Evolutionary conservation across 805 yeast species (phyloP), one percentile per base, ranked within the genome.

Genomic region (Schwanniomyces pseudopolymorphus): DNA sequence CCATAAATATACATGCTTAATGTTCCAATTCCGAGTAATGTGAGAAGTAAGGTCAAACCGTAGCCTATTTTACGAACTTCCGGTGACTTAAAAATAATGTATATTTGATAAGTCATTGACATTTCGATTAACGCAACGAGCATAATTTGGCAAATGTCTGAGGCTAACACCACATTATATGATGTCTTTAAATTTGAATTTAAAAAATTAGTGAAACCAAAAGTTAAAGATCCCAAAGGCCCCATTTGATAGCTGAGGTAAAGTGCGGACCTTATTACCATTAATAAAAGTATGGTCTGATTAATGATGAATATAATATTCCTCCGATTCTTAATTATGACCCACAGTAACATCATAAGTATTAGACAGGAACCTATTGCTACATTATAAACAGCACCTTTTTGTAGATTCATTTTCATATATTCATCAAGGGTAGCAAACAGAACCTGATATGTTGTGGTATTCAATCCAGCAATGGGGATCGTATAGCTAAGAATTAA

Each of bases 251-350:
- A 81, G 10, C 67, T 74, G 24, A 86, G 56, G 64, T 77, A 83
- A 5, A 90, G 64, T 2, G 79, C 75, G 0, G 90, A 79, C 44
- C 87, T 85, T 13, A 89, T 46, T 4, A 84, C 62, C 44, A 84
- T 65, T 4, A 82, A 59, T 2, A 79, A 42, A 43, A 92, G 69
- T 27, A 87, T 79, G 2, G 73, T 42, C 59, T 83, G 83, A 63
- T 91, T 90, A 39, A 89, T 65, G n/a, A 83, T 61, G 61, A 89
- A 92, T 24, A 89, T 79, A 6, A 90, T 87, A 0, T 91, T 80
- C 19, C 64, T 75, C 54, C 75, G 80, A 48, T 77, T 79, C 45
- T 75, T 77, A 31, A 55, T 46, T 19, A 54, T 40, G 11, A 58
- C 39, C 39, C 48, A 39, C 24, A 57, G 49, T 8, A 53, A 43